These are phyloP conservation scores for Saitozyma sp. DNA, from an alignment of 768 basidiomycete genomes.

Conservation along the genomic window DNA sequence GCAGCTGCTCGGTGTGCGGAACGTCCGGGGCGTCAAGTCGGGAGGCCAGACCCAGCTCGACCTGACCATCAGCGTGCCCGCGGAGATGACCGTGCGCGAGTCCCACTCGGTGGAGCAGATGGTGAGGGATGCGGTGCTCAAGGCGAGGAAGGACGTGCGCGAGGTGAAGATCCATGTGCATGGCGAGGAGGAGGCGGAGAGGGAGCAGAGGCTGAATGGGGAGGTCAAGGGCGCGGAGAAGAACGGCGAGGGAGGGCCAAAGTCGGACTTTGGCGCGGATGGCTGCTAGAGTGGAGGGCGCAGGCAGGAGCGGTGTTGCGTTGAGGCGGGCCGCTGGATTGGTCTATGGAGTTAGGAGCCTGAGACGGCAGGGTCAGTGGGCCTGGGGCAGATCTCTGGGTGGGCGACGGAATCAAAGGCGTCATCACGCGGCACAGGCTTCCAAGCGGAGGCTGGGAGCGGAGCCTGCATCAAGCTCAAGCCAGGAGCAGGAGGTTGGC, in stretches of 20 bases:
- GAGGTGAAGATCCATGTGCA: slow-evolving; percentile 53
- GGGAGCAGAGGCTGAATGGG: not conserved
- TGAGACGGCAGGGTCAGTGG: no score
- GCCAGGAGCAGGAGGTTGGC: no score
- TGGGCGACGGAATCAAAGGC: no score
- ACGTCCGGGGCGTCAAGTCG: slow-evolving; percentile 49
- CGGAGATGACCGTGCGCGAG: slow-evolving; percentile 61
- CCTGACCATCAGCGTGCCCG: slow-evolving; percentile 70
- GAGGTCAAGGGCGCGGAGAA: not conserved
- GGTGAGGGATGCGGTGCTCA: slow-evolving; percentile 56
- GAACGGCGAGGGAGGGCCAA: slow-evolving; percentile 6
- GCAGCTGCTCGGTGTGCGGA: slow-evolving; percentile 41
- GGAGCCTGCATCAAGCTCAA: no score
- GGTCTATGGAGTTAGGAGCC: no score
- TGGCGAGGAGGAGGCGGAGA: slow-evolving; percentile 22
- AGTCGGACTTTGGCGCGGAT: slow-evolving; percentile 33
- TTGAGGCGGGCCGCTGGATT: no score
- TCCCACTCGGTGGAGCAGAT: slow-evolving; percentile 64
- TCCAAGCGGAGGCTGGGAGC: no score
- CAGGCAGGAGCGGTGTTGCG: no score
- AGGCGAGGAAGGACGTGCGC: slow-evolving; percentile 52
- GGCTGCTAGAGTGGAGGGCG: no score
- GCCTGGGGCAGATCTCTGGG: no score
- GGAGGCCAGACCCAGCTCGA: slow-evolving; percentile 77
- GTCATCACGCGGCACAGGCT: no score